Base-by-base conservation (phyloP, 2,329 filamentous ascomycete species). In the Sporothrix sp. region DNA sequence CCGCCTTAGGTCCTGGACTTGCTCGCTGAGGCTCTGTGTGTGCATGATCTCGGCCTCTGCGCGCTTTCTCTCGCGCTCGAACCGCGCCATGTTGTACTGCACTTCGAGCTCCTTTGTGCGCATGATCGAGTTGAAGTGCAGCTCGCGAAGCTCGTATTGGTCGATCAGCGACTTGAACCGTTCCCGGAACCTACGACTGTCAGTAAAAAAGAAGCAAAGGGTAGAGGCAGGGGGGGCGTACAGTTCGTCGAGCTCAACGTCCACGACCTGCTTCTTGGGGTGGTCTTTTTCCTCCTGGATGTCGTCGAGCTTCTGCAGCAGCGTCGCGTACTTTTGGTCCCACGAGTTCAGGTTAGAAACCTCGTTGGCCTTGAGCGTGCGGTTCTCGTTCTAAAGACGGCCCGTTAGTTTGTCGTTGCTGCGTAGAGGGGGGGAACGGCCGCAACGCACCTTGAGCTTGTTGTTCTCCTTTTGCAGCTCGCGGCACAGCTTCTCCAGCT, bases 381-480 rank as follows among this genome's bases (percentile, higher is more conserved):
- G 91, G 66, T 96, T 95, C 67, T 98, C 93, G 69, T 89, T 86
- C 84, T 88, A 20, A 7, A 16, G 21, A 25, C 5, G 5, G 2
- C 14, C n/a, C 2, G 23, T 45, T 21, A 40, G 39, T n/a, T 14
- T 27, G 10, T 8, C 2, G 18, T 23, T 33, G 7, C 13, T 18
- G 13, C 44, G 9, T 7, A 2, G 7, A 27, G 14, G 14, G 5
- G 16, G 13, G 4, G 1, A 1, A 16, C 11, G 36, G 7, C 4
- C 13, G 14, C 7, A 11, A 18, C 54, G 4, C 23, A 93, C 87
- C 84, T 97, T 97, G 58, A 98, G 81, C 70, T 95, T 94, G 69
- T 97, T 97, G 67, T 98, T 98, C 63, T 98, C 93, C 61, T 91
- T 86, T 54, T 94, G 93, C 50, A 98, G 76, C 66, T 98, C 93